Base-by-base conservation (phyloP, 2,329 filamentous ascomycete species). In the Ceratocystis diversiconidia region DNA sequence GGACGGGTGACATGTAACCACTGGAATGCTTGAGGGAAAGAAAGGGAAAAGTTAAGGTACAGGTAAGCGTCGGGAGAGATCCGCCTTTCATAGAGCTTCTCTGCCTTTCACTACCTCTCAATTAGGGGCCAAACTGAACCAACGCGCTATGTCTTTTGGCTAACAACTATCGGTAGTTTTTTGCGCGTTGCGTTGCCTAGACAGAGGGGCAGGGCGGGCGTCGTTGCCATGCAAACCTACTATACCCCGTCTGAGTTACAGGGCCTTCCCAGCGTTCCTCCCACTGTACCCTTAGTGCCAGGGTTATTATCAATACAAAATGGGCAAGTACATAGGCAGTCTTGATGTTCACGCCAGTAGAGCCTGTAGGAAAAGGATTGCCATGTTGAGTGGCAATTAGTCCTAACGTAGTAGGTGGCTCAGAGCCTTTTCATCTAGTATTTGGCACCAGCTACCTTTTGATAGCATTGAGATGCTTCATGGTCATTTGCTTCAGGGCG, bases 131-230 rank as follows among this genome's bases (percentile, higher is more conserved):
- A 12, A 41, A 5, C 10, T 12, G 1, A 12, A 1, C 36, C 12
- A 41, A 57, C 52, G 52, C 52, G 52, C 17, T 6, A 30, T 28
- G 10, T 15, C 52, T 57, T 28, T 57, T 41, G 36, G 36, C 36
- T 41, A 15, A 4, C 10, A 41, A 32, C 15, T 32, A 6, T 28
- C 15, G 10, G 52, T 7, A 32, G 52, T 32, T 30, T 30, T 17
- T 28, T 57, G 52, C 52, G 52, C 52, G 52, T 57, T 17, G 52
- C 52, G 52, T 57, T 57, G 52, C 52, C 17, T 28, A n/a, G 52
- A 28, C 28, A 57, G 22, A 57, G 52, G 52, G 22, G 52, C 8
- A 17, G 52, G 36, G 36, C 10, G 36, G 36, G 36, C 36, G 12
- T 30, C 2, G 22, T 57, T 30, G 52, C 48, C 22, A 50, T 50